Percentiles rank a stretch among this genome's conserved stretches.
phyloP scores from a whole-genome alignment of 2,329 filamentous ascomycete genomes.

The Daldinia eschscholtzii region DNA sequence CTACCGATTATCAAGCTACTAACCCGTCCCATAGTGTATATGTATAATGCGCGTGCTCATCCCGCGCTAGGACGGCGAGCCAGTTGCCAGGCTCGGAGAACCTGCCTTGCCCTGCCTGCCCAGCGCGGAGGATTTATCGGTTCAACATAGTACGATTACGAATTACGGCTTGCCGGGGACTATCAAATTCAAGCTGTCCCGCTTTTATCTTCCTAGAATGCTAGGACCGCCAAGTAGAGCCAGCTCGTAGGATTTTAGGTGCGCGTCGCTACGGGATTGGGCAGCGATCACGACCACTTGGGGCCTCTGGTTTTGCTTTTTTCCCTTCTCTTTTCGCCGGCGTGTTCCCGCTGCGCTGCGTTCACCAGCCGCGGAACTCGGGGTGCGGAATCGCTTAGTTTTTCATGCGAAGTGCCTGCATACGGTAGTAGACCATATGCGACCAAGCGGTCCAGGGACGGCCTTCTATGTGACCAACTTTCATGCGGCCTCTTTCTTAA shows the following conservation, averaged over 20 bases:
- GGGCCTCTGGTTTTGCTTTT: neutral
- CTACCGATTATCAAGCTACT: constrained; percentile 33
- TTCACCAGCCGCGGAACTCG: constrained; percentile 10
- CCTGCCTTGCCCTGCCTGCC: constrained; percentile 1
- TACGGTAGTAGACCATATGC: constrained; percentile 21
- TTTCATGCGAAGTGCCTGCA: constrained; percentile 35
- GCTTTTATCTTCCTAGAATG: constrained; percentile 24
- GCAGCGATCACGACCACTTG: constrained; percentile 33
- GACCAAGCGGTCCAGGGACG: constrained; percentile 14
- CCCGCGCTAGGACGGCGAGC: constrained; percentile 26
- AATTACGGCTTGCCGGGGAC: constrained; percentile 19
- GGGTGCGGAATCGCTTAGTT: neutral
- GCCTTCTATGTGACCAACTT: constrained; percentile 21
- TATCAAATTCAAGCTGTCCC: constrained; percentile 13
- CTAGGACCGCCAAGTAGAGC: constrained; percentile 12
- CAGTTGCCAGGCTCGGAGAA: constrained; percentile 25
- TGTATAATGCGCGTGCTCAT: constrained; percentile 25
- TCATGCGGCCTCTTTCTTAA: constrained; percentile 14
- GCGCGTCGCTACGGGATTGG: constrained; percentile 27
- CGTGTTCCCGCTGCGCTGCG: constrained; percentile 2
- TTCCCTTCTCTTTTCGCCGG: constrained; percentile 6
- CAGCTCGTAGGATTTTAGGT: constrained; percentile 19
- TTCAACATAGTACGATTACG: constrained; percentile 18
- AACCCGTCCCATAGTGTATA: constrained; percentile 22
- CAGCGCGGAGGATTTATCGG: constrained; percentile 30